Percentiles rank a stretch among this genome's conserved stretches.
Conservation (phyloP, 2,329 filamentous ascomycete species). For the Pyricularia sp. region DNA sequence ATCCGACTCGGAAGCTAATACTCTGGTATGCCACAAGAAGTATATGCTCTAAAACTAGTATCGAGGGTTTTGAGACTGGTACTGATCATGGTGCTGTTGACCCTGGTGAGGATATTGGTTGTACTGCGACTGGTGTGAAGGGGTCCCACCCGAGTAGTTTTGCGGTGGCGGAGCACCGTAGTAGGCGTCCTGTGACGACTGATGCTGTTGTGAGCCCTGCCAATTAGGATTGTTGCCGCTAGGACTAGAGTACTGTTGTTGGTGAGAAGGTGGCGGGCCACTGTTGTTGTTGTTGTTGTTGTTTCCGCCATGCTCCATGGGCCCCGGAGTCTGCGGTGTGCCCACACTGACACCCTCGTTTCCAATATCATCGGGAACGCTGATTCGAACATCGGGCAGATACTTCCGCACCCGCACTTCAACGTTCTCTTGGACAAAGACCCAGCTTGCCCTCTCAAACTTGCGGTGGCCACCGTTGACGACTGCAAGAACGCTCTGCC, state of each 20-base stretch:
- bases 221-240: not conserved
- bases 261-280: not conserved
- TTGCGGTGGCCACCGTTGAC: slow-evolving; percentile 37
- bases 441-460: slow-evolving; percentile 35
- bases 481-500: slow-evolving; percentile 31
- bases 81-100: not conserved
- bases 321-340: slow-evolving; percentile 14
- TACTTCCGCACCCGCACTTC: slow-evolving; percentile 36
- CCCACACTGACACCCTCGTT: slow-evolving; percentile 35
- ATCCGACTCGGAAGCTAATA: too few relatives aligned
- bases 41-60: not conserved
- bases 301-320: slow-evolving; percentile 10
- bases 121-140: not conserved
- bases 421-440: slow-evolving; percentile 35
- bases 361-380: slow-evolving; percentile 35
- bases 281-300: not conserved
- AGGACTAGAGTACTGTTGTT: not conserved
- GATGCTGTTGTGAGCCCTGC: not conserved
- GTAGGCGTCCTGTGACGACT: not conserved
- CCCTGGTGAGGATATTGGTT: not conserved
- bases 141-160: not conserved
- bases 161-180: not conserved
- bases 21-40: not conserved
- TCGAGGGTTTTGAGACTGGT: not conserved
- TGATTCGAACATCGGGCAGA: slow-evolving; percentile 33